phyloP scores from a whole-genome alignment of 257 asterid species.

The Pogostemon cablin region DNA sequence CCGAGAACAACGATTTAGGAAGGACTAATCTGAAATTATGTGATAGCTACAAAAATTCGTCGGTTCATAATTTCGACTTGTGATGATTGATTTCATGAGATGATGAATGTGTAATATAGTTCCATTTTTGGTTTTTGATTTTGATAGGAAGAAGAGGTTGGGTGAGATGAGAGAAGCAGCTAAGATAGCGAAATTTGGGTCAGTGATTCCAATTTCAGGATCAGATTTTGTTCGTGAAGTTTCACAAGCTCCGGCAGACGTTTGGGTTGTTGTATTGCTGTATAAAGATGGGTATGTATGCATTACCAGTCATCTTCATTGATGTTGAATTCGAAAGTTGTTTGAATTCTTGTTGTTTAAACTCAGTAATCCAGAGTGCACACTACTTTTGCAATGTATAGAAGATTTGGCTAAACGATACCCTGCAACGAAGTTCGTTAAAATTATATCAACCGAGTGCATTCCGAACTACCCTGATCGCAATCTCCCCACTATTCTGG shows the following conservation, averaged over 20 bases:
- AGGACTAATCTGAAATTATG: background rate
- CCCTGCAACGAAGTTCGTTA: slow-evolving; percentile 92
- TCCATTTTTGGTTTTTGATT: slow-evolving; percentile 10
- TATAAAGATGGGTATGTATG: slow-evolving; percentile 84
- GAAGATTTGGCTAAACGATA: slow-evolving; percentile 79
- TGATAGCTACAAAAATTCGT: too few relatives aligned
- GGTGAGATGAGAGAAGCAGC: slow-evolving; percentile 82
- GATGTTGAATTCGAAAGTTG: background rate
- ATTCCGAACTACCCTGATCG: slow-evolving; percentile 95
- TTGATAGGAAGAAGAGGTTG: slow-evolving; percentile 80
- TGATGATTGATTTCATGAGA: too few relatives aligned
- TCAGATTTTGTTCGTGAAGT: slow-evolving; percentile 97
- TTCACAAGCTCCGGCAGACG: slow-evolving; percentile 90
- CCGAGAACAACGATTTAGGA: background rate
- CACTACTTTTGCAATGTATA: slow-evolving; percentile 78
- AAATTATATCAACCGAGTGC: slow-evolving; percentile 89
- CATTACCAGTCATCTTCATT: slow-evolving; percentile 7
- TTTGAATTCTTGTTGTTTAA: background rate
- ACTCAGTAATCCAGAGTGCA: slow-evolving; percentile 66
- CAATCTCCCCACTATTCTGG: slow-evolving; percentile 87
- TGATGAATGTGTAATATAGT: background rate
- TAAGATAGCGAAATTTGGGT: slow-evolving; percentile 82
- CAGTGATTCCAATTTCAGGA: slow-evolving; percentile 85
- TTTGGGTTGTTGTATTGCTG: slow-evolving; percentile 87
- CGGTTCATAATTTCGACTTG: too few relatives aligned